Conservation (phyloP, 768 basidiomycete genomes). For the Hygrocybe coccinea region DNA sequence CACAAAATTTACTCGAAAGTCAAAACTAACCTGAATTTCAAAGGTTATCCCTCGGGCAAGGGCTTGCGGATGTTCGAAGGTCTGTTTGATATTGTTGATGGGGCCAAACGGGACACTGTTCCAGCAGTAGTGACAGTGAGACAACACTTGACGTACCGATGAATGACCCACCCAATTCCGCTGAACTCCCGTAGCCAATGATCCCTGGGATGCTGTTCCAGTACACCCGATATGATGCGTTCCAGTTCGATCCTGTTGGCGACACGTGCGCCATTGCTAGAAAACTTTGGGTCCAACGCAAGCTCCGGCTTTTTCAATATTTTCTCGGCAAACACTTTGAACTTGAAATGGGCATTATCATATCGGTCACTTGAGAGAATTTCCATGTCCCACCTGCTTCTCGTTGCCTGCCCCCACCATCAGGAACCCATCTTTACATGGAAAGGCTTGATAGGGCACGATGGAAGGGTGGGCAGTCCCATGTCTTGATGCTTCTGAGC, state of each 20-base stretch:
- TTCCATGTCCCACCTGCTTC: constrained; percentile 52
- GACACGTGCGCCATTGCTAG: constrained; percentile 72
- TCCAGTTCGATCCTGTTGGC: constrained; percentile 68
- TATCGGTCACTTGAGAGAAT: background rate
- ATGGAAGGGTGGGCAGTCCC: constrained; percentile 95
- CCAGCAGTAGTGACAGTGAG: background rate
- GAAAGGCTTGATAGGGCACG: constrained; percentile 89
- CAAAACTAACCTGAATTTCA: constrained; percentile 65
- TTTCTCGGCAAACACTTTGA: constrained; percentile 57
- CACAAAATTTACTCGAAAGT: constrained; percentile 13
- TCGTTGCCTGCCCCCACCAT: constrained; percentile 95
- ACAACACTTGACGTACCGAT: constrained; percentile 6
- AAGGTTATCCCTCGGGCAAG: constrained; percentile 68
- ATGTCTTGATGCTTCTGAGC: constrained; percentile 74
- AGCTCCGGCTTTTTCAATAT: constrained; percentile 62
- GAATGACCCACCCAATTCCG: constrained; percentile 66
- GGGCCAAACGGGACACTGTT: constrained; percentile 50
- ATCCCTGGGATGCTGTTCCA: constrained; percentile 54
- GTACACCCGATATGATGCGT: constrained; percentile 55
- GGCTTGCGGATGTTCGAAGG: constrained; percentile 86
- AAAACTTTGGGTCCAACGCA: constrained; percentile 56
- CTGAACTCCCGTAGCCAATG: constrained; percentile 73
- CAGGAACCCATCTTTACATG: constrained; percentile 79
- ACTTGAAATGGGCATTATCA: constrained; percentile 41
- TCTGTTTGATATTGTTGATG: constrained; percentile 86